Evolutionary conservation across 495 filamentous ascomycete genomes (phyloP).

Genomic region (Penicillium longicatenatum): DNA sequence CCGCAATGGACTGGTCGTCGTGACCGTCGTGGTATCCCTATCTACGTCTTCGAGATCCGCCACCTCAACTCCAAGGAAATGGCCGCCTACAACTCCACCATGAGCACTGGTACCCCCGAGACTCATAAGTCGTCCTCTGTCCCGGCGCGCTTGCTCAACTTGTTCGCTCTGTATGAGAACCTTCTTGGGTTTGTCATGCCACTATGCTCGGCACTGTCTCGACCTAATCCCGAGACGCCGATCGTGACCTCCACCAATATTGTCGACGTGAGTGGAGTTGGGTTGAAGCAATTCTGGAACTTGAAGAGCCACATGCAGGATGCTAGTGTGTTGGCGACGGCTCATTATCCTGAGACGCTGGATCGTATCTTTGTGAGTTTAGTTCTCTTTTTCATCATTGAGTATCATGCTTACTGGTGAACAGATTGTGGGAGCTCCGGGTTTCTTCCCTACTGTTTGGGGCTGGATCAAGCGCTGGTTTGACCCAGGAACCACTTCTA

Average conservation of each 20-base stretch:
- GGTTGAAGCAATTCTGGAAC: conserved; percentile 91
- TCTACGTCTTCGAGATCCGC: conserved; percentile 85
- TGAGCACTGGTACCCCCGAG: conserved; percentile 58
- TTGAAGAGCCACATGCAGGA: conserved; percentile 90
- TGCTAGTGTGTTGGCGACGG: conserved; percentile 80
- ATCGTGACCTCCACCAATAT: conserved; percentile 89
- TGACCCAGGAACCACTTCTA: conserved; percentile 87
- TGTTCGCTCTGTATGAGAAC: conserved; percentile 89
- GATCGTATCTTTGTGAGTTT: conserved; percentile 76
- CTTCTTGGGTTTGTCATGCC: conserved; percentile 85
- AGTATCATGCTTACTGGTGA: conserved; percentile 7
- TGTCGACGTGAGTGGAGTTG: conserved; percentile 81
- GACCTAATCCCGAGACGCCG: conserved; percentile 71
- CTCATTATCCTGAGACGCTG: conserved; percentile 89
- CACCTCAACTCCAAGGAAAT: conserved; percentile 81
- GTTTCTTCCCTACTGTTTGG: conserved; percentile 94
- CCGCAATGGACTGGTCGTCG: conserved; percentile 90
- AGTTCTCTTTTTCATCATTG: background rate
- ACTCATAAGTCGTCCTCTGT: conserved; percentile 52
- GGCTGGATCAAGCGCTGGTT: conserved; percentile 96
- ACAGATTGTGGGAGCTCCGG: conserved; percentile 82
- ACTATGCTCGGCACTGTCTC: conserved; percentile 71
- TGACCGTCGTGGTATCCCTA: conserved; percentile 83
- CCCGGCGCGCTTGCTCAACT: conserved; percentile 69
- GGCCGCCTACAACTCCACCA: conserved; percentile 67